Evolutionary conservation across 139 green algal species (phyloP).

Genomic region (Tetraselmis chui): DNA sequence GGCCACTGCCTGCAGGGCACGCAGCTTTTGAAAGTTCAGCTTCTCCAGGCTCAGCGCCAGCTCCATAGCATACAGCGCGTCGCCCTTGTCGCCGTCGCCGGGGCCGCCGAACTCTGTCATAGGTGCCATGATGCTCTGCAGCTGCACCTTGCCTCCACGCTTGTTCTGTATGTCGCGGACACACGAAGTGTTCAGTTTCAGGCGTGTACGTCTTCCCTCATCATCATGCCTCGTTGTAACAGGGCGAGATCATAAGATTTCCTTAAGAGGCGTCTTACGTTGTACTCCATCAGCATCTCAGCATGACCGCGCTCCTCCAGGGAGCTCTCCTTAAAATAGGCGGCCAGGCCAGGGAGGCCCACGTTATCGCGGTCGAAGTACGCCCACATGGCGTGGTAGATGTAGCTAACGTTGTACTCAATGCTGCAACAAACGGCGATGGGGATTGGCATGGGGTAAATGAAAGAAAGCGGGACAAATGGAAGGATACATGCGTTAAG

Average conservation of each 20-base stretch:
- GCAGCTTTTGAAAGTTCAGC: conserved; percentile 89
- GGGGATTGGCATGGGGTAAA: neutral
- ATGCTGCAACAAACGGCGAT: conserved; percentile 41
- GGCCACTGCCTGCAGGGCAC: conserved; percentile 61
- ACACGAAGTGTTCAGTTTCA: neutral
- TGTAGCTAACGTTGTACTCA: conserved; percentile 85
- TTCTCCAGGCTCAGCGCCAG: conserved; percentile 90
- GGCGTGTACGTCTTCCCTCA: too few species aligned
- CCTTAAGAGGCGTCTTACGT: conserved; percentile 27
- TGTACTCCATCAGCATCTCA: conserved; percentile 88
- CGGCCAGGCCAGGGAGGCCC: conserved; percentile 79
- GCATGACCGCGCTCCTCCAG: conserved; percentile 86
- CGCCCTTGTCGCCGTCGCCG: conserved; percentile 56
- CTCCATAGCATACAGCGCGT: conserved; percentile 94
- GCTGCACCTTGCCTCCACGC: conserved; percentile 80
- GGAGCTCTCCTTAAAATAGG: conserved; percentile 53
- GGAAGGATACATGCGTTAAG: neutral
- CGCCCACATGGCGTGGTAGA: conserved; percentile 88
- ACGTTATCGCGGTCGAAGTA: conserved; percentile 98
- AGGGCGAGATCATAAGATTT: neutral
- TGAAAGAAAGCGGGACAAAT: neutral
- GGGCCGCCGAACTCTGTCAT: conserved; percentile 64
- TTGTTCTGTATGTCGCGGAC: conserved; percentile 53
- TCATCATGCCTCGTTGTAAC: too few species aligned
- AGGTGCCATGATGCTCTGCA: conserved; percentile 73